phyloP scores from a whole-genome alignment of 2,329 filamentous ascomycete genomes.

The Alternaria rosae region DNA sequence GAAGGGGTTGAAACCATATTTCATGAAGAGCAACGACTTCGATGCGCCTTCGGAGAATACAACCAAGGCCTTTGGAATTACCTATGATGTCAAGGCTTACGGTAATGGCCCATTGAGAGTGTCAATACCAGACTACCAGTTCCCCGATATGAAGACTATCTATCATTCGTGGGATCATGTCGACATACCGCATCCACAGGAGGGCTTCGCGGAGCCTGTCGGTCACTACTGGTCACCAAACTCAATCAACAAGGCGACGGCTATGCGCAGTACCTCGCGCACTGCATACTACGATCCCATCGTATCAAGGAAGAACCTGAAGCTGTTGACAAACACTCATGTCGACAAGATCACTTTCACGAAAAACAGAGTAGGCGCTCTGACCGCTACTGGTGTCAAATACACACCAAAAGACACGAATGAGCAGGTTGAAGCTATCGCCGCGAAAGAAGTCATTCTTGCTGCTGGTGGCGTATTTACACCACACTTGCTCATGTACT shows the following conservation, averaged over 20 bases:
- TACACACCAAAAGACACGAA: conserved; percentile 14
- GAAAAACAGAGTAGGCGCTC: not conserved
- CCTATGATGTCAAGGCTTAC: conserved; percentile 20
- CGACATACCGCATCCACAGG: conserved; percentile 10
- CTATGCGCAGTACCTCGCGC: conserved; percentile 10
- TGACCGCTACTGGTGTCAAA: conserved; percentile 13
- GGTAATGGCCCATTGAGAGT: conserved; percentile 9
- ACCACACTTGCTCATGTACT: conserved; percentile 57
- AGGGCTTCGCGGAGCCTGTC: conserved; percentile 22
- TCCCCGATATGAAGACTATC: conserved; percentile 19
- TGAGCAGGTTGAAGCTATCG: conserved; percentile 23
- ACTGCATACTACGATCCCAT: conserved; percentile 24
- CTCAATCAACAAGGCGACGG: conserved; percentile 20
- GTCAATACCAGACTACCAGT: conserved; percentile 18
- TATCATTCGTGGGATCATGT: conserved; percentile 10
- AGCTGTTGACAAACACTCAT: conserved; percentile 13
- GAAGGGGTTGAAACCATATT: conserved; percentile 13
- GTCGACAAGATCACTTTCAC: conserved; percentile 16
- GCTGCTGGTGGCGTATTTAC: conserved; percentile 65
- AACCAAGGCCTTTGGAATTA: conserved; percentile 19
- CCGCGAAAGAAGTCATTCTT: conserved; percentile 62
- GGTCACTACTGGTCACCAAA: conserved; percentile 39
- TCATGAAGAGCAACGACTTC: conserved; percentile 20
- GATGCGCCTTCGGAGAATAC: conserved; percentile 16
- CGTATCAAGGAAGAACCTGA: conserved; percentile 15